Evolutionary conservation across 257 asterid species (phyloP).

Genomic region (Nemophila menziesii): DNA sequence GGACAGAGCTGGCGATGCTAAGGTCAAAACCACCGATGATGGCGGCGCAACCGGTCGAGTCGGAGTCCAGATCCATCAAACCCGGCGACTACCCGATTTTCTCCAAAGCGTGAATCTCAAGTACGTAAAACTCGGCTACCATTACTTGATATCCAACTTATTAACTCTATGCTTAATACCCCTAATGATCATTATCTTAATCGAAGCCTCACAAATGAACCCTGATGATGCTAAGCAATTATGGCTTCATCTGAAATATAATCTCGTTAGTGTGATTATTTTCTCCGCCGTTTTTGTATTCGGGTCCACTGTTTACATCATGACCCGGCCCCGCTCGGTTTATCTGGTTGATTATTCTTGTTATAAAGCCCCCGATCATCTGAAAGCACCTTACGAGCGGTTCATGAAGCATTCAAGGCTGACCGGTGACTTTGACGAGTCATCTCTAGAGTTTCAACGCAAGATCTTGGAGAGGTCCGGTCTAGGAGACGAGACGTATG

Average conservation of each 20-base stretch:
- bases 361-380: not conserved
- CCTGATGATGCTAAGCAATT: not conserved
- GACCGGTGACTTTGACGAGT: not conserved
- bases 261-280: slow-evolving; percentile 1
- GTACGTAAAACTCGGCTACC: slow-evolving; percentile 6
- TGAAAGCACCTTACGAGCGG: not conserved
- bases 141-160: not conserved
- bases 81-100: slow-evolving; percentile 4
- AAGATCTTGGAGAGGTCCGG: slow-evolving; percentile 1
- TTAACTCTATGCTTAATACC: not conserved
- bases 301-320: slow-evolving; percentile 5
- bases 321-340: slow-evolving; percentile 1
- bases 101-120: slow-evolving; percentile 7
- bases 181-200: not conserved
- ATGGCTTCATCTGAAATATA: slow-evolving; percentile 1
- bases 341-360: not conserved
- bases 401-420: not conserved
- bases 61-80: not conserved
- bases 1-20: not conserved
- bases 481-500: not conserved
- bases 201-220: not conserved
- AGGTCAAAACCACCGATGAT: not conserved
- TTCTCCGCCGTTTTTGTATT: slow-evolving; percentile 1
- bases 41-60: not conserved
- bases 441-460: not conserved